A percentile compares a stretch with the other conserved stretches of the same genome.
Evolutionary conservation across 164 flowering plant species (phyloP).

Genomic region (Aristolochia contorta): DNA sequence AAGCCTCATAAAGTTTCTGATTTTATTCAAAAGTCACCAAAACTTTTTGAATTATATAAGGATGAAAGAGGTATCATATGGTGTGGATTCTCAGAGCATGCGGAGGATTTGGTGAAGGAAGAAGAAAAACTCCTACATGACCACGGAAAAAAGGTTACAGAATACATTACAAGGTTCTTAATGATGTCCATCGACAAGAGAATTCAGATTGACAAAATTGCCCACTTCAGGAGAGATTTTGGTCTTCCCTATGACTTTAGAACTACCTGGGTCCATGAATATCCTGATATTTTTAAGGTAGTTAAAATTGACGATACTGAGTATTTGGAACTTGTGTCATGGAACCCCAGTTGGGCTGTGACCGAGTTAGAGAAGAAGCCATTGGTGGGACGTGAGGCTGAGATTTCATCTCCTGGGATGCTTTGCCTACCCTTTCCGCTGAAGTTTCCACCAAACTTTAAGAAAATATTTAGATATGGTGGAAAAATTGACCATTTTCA

Average conservation of each 20-base stretch:
- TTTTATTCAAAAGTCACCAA: conserved; percentile 67
- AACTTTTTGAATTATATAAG: conserved; percentile 72
- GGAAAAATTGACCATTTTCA: conserved; percentile 76
- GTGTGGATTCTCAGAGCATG: conserved; percentile 78
- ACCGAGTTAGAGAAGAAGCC: conserved; percentile 79
- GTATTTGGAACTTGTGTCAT: conserved; percentile 64
- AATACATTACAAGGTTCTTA: conserved; percentile 62
- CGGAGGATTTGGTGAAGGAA: conserved; percentile 64
- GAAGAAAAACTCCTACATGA: conserved; percentile 41
- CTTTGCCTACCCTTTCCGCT: conserved; percentile 72
- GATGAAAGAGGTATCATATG: conserved; percentile 53
- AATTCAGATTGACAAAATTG: conserved; percentile 60
- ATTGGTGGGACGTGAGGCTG: conserved; percentile 18
- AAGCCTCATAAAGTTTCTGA: conserved; percentile 65
- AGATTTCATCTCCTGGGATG: conserved; percentile 43
- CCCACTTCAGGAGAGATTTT: conserved; percentile 79
- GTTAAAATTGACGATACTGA: conserved; percentile 43
- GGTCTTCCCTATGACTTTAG: conserved; percentile 77
- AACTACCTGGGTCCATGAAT: conserved; percentile 45
- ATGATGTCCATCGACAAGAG: conserved; percentile 82
- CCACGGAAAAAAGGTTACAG: conserved; percentile 48
- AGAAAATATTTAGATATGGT: conserved; percentile 47
- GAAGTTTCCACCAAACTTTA: conserved; percentile 68
- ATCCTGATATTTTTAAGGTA: conserved; percentile 57
- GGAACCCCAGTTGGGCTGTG: conserved; percentile 88